Percentiles rank a stretch among this genome's conserved stretches.
phyloP scores from a whole-genome alignment of 768 basidiomycete species.

The Rhodotorula paludigena region DNA sequence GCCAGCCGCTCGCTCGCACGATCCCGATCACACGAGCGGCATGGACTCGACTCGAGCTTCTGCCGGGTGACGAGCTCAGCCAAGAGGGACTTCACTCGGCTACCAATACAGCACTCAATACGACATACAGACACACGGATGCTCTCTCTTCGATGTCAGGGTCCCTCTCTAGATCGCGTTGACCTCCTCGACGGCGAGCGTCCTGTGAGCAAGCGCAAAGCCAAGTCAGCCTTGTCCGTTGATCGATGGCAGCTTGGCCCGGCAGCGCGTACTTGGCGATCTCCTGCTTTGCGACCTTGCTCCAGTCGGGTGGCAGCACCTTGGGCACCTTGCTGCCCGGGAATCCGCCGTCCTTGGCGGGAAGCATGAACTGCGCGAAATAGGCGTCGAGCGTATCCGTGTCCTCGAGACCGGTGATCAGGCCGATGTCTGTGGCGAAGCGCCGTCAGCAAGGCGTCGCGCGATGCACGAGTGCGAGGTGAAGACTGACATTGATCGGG shows the following conservation, averaged over 20 bases:
- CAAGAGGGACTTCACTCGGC: too few species aligned
- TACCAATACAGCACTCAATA: too few species aligned
- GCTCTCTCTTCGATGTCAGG: too few species aligned
- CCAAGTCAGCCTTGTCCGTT: too few species aligned
- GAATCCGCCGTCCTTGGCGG: conserved; percentile 23
- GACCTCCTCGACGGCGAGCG: conserved; percentile 6
- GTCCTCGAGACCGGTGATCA: conserved; percentile 40
- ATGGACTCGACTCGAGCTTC: too few species aligned
- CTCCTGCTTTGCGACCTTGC: conserved; percentile 13
- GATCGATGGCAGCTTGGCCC: too few species aligned
- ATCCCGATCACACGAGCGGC: too few species aligned
- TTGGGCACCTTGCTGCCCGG: conserved; percentile 11
- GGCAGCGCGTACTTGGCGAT: conserved; percentile 1
- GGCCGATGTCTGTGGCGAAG: conserved; percentile 27
- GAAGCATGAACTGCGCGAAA: conserved; percentile 37
- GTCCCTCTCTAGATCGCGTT: not conserved
- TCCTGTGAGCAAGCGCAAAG: too few species aligned
- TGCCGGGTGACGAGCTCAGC: too few species aligned
- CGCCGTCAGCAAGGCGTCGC: not conserved
- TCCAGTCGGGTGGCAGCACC: conserved; percentile 30
- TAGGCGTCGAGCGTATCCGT: conserved; percentile 36
- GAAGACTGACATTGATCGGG: conserved; percentile 39
- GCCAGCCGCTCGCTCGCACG: too few species aligned
- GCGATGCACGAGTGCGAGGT: not conserved
- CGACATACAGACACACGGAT: too few species aligned